phyloP scores from a whole-genome alignment of 2,329 filamentous ascomycete genomes.

The Apiospora phragmitis region DNA sequence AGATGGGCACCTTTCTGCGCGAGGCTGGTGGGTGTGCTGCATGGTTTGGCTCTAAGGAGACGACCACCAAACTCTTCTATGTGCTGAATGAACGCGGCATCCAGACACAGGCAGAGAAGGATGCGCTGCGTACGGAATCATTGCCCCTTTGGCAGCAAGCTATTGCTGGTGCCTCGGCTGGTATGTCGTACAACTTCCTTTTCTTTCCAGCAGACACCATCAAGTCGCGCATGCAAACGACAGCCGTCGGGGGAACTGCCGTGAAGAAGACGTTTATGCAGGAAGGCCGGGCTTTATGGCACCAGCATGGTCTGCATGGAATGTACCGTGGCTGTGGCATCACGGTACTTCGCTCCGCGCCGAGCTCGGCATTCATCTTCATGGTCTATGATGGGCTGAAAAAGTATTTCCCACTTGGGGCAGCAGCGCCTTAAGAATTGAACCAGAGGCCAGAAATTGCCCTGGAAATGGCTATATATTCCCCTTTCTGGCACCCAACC shows the following conservation, averaged over 20 bases:
- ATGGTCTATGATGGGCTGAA: conserved; percentile 90
- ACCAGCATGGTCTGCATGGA: conserved; percentile 76
- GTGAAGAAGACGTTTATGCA: conserved; percentile 65
- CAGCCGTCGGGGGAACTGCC: conserved; percentile 61
- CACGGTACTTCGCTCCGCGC: conserved; percentile 82
- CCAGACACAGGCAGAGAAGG: conserved; percentile 39
- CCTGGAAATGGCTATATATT: neutral
- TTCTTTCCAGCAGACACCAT: conserved; percentile 98
- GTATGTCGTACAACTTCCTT: conserved; percentile 93
- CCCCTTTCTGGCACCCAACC: neutral
- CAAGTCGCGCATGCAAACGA: conserved; percentile 95
- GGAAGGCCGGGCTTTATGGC: conserved; percentile 76
- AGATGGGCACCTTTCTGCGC: conserved; percentile 88
- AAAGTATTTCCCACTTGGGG: conserved; percentile 57
- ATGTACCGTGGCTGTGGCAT: conserved; percentile 95
- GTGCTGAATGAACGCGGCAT: conserved; percentile 49
- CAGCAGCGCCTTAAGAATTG: conserved; percentile 15
- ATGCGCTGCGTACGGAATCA: conserved; percentile 46
- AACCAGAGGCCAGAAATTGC: conserved; percentile 15
- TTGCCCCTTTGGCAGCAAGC: conserved; percentile 87
- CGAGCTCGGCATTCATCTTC: conserved; percentile 98
- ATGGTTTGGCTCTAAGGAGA: conserved; percentile 94
- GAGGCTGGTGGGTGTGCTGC: conserved; percentile 92
- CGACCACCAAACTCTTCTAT: conserved; percentile 70
- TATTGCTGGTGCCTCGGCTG: conserved; percentile 80